Evolutionary conservation across 176 grass and related monocot species (phyloP).

Genomic region (Triticum aestivum): DNA sequence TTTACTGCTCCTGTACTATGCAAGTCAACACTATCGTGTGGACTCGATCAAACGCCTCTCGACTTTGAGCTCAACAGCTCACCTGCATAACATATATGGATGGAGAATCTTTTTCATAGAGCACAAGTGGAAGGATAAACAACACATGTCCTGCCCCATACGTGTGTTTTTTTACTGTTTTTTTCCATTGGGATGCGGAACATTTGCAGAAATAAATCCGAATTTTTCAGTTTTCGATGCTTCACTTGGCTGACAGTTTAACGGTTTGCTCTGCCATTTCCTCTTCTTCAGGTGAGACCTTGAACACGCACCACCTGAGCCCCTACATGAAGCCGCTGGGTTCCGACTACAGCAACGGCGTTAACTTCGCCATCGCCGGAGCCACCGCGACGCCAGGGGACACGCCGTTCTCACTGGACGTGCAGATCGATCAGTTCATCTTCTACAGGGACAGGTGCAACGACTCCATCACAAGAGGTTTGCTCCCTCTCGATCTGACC

Average conservation of each 20-base stretch:
- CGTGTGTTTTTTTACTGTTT: too few relatives aligned
- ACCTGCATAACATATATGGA: not conserved
- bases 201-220: not conserved
- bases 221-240: not conserved
- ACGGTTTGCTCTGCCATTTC: not conserved
- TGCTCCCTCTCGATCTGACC: not conserved
- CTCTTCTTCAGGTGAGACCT: conserved; percentile 46
- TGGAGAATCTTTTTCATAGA: not conserved
- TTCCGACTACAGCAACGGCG: conserved; percentile 55
- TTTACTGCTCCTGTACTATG: not conserved
- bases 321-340: conserved; percentile 73
- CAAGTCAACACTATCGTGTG: not conserved
- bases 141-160: not conserved
- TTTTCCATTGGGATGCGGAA: not conserved
- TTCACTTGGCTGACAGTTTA: not conserved
- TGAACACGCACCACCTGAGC: conserved; percentile 57
- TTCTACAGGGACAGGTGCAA: conserved; percentile 59
- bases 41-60: not conserved
- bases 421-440: conserved; percentile 66
- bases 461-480: conserved; percentile 46
- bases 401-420: conserved; percentile 40
- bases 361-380: conserved; percentile 63
- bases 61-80: not conserved
- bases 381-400: conserved; percentile 37
- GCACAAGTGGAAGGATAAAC: not conserved